phyloP scores from a whole-genome alignment of 768 basidiomycete species.

The Rhizopogon sp. region DNA sequence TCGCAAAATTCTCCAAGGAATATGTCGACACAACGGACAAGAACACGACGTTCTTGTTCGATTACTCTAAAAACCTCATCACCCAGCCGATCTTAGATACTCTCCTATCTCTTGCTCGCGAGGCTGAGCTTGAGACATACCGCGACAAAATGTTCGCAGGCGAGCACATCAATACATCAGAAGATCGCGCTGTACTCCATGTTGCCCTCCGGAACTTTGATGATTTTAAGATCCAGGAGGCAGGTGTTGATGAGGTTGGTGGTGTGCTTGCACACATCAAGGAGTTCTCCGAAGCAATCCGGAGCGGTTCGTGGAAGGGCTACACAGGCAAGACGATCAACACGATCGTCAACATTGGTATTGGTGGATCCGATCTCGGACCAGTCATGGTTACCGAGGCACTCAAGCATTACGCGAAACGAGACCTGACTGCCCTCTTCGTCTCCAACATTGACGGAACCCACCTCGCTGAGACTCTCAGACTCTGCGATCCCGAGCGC shows the following conservation, averaged over 20 bases:
- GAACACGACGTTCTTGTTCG: conserved; percentile 79
- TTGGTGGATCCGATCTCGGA: conserved; percentile 96
- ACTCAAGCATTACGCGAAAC: conserved; percentile 87
- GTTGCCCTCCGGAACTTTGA: conserved; percentile 82
- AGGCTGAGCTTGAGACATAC: conserved; percentile 79
- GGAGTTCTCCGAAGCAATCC: conserved; percentile 78
- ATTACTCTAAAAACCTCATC: conserved; percentile 97
- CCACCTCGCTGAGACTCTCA: conserved; percentile 86
- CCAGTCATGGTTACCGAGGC: conserved; percentile 99
- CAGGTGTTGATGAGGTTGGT: conserved; percentile 76
- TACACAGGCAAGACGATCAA: conserved; percentile 95
- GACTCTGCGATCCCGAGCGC: conserved; percentile 78
- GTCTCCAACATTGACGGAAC: conserved; percentile 99
- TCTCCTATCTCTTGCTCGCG: conserved; percentile 75
- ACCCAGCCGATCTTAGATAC: conserved; percentile 76
- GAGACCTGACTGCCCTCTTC: conserved; percentile 83
- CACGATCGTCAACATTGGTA: conserved; percentile 97
- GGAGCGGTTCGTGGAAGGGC: conserved; percentile 90
- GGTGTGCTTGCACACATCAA: conserved; percentile 88
- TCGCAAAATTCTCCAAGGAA: conserved; percentile 75
- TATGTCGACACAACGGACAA: conserved; percentile 66
- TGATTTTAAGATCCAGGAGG: conserved; percentile 76
- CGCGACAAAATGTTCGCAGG: conserved; percentile 94
- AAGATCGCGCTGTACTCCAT: conserved; percentile 95
- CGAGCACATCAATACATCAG: conserved; percentile 97